phyloP scores from a whole-genome alignment of 176 grass and related monocot genomes.

The Phoenix dactylifera region DNA sequence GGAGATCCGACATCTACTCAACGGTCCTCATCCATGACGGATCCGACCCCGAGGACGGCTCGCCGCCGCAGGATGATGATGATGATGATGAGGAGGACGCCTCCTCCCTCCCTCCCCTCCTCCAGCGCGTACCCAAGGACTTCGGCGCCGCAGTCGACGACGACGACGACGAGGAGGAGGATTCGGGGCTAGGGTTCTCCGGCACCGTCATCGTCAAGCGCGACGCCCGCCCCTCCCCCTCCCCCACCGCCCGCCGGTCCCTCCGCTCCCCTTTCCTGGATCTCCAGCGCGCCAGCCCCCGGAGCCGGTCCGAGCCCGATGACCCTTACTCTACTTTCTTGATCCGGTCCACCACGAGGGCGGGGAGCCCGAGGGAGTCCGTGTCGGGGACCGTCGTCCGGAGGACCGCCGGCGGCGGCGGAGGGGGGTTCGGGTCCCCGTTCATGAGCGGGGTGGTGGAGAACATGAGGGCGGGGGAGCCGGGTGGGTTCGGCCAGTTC shows the following conservation, averaged over 20 bases:
- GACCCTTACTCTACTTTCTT: conserved; percentile 68
- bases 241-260: conserved; percentile 1
- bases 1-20: conserved; percentile 66
- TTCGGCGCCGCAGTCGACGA: conserved; percentile 85
- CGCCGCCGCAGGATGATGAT: not conserved
- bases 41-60: not conserved
- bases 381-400: conserved; percentile 34
- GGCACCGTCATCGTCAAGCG: conserved; percentile 61
- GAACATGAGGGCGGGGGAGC: conserved; percentile 23
- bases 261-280: conserved; percentile 60
- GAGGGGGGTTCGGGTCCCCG: conserved; percentile 65
- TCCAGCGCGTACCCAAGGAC: conserved; percentile 98
- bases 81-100: conserved; percentile 56
- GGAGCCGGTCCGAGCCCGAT: conserved; percentile 21
- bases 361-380: conserved; percentile 29
- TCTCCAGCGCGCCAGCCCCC: conserved; percentile 49
- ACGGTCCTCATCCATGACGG: conserved; percentile 69
- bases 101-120: conserved; percentile 88
- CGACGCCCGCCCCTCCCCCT: conserved; percentile 24
- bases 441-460: conserved; percentile 46
- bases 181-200: conserved; percentile 33
- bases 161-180: conserved; percentile 46
- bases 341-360: conserved; percentile 30
- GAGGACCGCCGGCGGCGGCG: conserved; percentile 24
- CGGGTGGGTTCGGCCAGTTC: conserved; percentile 28